These are phyloP conservation scores for Eucalyptus brandiana DNA, from an alignment of 345 rosid species.

Conservation along the genomic window DNA sequence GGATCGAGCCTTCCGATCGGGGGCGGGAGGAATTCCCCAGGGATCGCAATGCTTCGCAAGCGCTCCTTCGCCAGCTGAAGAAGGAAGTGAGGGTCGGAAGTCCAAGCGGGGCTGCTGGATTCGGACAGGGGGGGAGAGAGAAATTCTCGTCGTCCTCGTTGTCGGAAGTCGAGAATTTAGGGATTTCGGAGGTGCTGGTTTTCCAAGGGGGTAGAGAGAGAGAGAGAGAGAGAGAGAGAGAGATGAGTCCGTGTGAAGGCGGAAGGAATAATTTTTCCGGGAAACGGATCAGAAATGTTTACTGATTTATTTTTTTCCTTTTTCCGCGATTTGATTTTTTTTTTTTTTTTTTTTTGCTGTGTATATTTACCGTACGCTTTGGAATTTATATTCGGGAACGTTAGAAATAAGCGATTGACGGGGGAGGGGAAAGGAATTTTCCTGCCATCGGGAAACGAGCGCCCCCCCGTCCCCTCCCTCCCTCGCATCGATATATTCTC, in stretches of 20 bases:
- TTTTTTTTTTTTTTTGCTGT: neutral
- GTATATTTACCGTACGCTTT: neutral
- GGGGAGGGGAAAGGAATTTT: neutral
- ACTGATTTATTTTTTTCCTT: neutral
- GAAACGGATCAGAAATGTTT: neutral
- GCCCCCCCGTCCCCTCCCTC: neutral
- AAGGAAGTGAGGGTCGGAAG: neutral
- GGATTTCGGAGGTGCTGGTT: neutral
- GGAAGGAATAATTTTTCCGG: neutral
- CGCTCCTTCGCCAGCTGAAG: neutral
- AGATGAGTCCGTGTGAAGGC: neutral
- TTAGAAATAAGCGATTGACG: neutral
- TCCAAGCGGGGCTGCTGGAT: neutral
- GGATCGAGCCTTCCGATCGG: neutral
- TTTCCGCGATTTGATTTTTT: neutral
- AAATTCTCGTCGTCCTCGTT: neutral
- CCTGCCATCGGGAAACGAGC: neutral
- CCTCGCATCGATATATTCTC: neutral
- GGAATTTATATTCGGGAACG: neutral
- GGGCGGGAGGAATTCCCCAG: neutral
- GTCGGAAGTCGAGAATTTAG: constrained; percentile 12
- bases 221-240: neutral
- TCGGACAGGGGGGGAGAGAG: neutral
- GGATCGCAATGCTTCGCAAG: neutral
- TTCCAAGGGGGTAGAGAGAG: neutral